Evolutionary conservation across 2,329 filamentous ascomycete species (phyloP).

Genomic region (Trichoderma aggressivum): DNA sequence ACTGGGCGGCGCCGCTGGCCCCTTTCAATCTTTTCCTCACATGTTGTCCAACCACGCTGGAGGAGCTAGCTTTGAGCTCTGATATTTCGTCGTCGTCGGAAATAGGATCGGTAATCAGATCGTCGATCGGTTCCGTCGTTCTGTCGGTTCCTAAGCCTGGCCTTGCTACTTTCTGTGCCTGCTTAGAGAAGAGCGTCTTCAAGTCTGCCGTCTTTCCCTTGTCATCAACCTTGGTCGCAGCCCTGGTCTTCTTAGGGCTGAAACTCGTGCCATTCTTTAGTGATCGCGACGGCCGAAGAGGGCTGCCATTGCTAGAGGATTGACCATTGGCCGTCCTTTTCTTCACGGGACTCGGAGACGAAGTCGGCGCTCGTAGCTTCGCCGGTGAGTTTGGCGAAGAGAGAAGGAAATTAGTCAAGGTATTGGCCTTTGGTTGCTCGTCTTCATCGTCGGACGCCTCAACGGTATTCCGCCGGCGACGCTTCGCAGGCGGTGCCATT

Average conservation of each 20-base stretch:
- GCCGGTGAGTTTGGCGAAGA: slow-evolving; percentile 48
- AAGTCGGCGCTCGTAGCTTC: slow-evolving; percentile 31
- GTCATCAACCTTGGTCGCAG: slow-evolving; percentile 41
- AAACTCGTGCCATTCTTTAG: slow-evolving; percentile 31
- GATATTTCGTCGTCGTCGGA: slow-evolving; percentile 59
- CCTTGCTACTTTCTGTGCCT: slow-evolving; percentile 49
- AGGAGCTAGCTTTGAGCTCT: slow-evolving; percentile 46
- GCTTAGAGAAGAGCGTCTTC: slow-evolving; percentile 58
- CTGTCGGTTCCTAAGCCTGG: slow-evolving; percentile 31
- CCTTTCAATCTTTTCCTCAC: slow-evolving; percentile 52
- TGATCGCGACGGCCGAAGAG: slow-evolving; percentile 26
- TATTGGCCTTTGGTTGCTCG: slow-evolving; percentile 43
- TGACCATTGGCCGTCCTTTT: slow-evolving; percentile 21
- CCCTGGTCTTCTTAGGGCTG: slow-evolving; percentile 40
- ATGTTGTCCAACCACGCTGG: slow-evolving; percentile 55
- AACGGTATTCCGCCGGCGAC: slow-evolving; percentile 56
- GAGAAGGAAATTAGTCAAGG: slow-evolving; percentile 51
- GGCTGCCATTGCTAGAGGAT: slow-evolving; percentile 16
- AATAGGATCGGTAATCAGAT: slow-evolving; percentile 53
- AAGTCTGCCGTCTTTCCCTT: slow-evolving; percentile 56
- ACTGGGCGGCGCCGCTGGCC: slow-evolving; percentile 27
- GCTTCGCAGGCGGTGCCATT: slow-evolving; percentile 59
- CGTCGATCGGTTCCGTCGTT: slow-evolving; percentile 38
- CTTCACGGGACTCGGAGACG: slow-evolving; percentile 44
- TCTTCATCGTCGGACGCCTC: slow-evolving; percentile 50